phyloP scores from a whole-genome alignment of 2,329 filamentous ascomycete species.

The Aschersonia sp. region DNA sequence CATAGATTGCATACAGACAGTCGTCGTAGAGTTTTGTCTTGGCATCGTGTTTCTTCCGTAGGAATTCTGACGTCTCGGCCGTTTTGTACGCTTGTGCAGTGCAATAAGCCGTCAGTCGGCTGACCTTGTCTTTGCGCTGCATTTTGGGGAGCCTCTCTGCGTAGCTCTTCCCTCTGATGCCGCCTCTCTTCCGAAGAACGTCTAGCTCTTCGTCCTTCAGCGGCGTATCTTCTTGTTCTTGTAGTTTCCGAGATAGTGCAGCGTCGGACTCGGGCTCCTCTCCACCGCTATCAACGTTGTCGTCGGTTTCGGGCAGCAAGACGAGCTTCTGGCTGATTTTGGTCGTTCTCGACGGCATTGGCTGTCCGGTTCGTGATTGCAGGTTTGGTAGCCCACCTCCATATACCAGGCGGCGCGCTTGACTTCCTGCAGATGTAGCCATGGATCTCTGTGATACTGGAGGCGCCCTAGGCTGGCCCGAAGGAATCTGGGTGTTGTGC shows the following conservation, averaged over 20 bases:
- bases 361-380: slow-evolving; percentile 34
- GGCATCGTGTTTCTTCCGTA: slow-evolving; percentile 75
- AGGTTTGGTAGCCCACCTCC: slow-evolving; percentile 25
- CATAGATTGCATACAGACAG: slow-evolving; percentile 91
- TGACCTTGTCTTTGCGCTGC: slow-evolving; percentile 72
- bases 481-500: slow-evolving; percentile 88
- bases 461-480: slow-evolving; percentile 71
- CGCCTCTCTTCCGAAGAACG: slow-evolving; percentile 46
- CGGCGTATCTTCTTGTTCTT: slow-evolving; percentile 48
- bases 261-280: slow-evolving; percentile 40
- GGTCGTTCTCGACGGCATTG: slow-evolving; percentile 70
- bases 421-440: slow-evolving; percentile 6
- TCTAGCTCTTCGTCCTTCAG: slow-evolving; percentile 55
- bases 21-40: slow-evolving; percentile 97
- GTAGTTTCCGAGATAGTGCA: slow-evolving; percentile 21
- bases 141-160: slow-evolving; percentile 86
- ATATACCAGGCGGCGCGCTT: slow-evolving; percentile 13
- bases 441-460: slow-evolving; percentile 29
- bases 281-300: slow-evolving; percentile 38
- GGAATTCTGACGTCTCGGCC: slow-evolving; percentile 73
- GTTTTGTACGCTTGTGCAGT: slow-evolving; percentile 90
- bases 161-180: slow-evolving; percentile 68
- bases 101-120: slow-evolving; percentile 88
- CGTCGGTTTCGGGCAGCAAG: slow-evolving; percentile 67
- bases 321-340: slow-evolving; percentile 98